Percentiles rank a stretch among this genome's conserved stretches.
These are phyloP conservation scores for Kingdonia uniflora DNA, from an alignment of 164 flowering plant genomes.

Conservation along the genomic window DNA sequence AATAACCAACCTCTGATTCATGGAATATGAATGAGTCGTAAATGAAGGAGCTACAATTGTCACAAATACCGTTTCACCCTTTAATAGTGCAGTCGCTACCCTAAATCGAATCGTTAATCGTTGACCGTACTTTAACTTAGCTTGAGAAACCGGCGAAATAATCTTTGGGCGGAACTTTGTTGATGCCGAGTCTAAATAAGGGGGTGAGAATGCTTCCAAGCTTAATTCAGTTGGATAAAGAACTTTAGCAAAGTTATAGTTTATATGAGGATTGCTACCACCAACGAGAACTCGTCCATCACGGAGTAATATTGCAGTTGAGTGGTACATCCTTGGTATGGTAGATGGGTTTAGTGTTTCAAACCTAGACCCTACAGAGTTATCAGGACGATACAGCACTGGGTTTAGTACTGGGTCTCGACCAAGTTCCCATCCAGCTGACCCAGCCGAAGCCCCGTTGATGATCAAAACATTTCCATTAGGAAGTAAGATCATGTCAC, in stretches of 20 bases:
- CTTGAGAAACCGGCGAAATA: slow-evolving; percentile 12
- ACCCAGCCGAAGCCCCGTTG: slow-evolving; percentile 37
- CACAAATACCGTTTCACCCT: slow-evolving; percentile 11
- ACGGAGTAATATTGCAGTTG: slow-evolving; percentile 33
- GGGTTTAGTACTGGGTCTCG: slow-evolving; percentile 32
- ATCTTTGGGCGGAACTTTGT: slow-evolving; percentile 25
- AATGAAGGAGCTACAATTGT: slow-evolving; percentile 41
- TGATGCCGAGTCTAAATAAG: slow-evolving; percentile 19
- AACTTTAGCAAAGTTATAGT: slow-evolving; percentile 24
- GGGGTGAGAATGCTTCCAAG: slow-evolving; percentile 41
- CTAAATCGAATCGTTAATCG: slow-evolving; percentile 17
- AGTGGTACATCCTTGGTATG: slow-evolving; percentile 43
- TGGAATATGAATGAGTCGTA: slow-evolving; percentile 39
- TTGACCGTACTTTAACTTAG: slow-evolving; percentile 19
- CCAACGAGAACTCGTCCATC: slow-evolving; percentile 49
- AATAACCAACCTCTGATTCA: slow-evolving; percentile 45
- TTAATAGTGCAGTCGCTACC: slow-evolving; percentile 8
- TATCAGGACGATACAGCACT: slow-evolving; percentile 30
- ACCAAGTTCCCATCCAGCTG: slow-evolving; percentile 43
- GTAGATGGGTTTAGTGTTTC: slow-evolving; percentile 23
- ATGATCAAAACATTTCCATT: slow-evolving; percentile 36
- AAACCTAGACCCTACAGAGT: slow-evolving; percentile 21
- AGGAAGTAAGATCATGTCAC: slow-evolving; percentile 50
- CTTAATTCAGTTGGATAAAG: slow-evolving; percentile 41
- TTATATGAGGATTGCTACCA: slow-evolving; percentile 40